phyloP scores from a whole-genome alignment of 306 rosid species.

The Canavalia ensiformis region DNA sequence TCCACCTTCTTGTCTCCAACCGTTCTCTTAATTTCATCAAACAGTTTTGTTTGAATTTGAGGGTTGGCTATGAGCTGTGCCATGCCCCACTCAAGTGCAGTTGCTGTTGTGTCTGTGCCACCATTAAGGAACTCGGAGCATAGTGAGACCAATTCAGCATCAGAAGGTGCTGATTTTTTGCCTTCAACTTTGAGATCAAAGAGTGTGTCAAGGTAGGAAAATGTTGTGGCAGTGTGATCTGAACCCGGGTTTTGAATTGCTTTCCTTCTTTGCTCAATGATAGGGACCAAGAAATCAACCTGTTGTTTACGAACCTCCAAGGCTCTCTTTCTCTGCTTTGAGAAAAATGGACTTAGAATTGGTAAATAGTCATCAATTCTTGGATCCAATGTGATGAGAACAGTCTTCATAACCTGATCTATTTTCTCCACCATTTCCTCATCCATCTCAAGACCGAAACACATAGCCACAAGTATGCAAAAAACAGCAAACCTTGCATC shows the following conservation, averaged over 20 bases:
- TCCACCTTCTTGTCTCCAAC: constrained; percentile 69
- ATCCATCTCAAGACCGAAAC: constrained; percentile 89
- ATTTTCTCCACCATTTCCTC: constrained; percentile 73
- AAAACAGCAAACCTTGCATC: constrained; percentile 84
- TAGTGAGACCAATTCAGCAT: constrained; percentile 71
- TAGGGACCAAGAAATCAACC: constrained; percentile 64
- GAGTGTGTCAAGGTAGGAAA: constrained; percentile 92
- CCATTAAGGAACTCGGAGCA: constrained; percentile 94
- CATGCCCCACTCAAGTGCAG: constrained; percentile 91
- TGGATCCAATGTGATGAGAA: constrained; percentile 73
- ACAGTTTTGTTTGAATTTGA: constrained; percentile 58
- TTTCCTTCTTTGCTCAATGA: constrained; percentile 68
- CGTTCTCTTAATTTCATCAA: constrained; percentile 46
- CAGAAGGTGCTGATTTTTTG: constrained; percentile 61
- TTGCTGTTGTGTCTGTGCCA: constrained; percentile 93
- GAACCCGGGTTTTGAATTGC: constrained; percentile 81
- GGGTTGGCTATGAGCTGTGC: constrained; percentile 73
- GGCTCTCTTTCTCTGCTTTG: constrained; percentile 77
- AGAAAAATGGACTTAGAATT: constrained; percentile 77
- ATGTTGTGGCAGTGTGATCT: constrained; percentile 72
- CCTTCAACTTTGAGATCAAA: constrained; percentile 72
- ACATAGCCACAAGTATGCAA: constrained; percentile 84
- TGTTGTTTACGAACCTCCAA: constrained; percentile 72
- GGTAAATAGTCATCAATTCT: constrained; percentile 92
- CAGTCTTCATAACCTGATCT: constrained; percentile 75